Percentiles rank a stretch among this genome's conserved stretches.
These are phyloP conservation scores for Umbellularia californica DNA, from an alignment of 164 flowering plant genomes.

Conservation along the genomic window DNA sequence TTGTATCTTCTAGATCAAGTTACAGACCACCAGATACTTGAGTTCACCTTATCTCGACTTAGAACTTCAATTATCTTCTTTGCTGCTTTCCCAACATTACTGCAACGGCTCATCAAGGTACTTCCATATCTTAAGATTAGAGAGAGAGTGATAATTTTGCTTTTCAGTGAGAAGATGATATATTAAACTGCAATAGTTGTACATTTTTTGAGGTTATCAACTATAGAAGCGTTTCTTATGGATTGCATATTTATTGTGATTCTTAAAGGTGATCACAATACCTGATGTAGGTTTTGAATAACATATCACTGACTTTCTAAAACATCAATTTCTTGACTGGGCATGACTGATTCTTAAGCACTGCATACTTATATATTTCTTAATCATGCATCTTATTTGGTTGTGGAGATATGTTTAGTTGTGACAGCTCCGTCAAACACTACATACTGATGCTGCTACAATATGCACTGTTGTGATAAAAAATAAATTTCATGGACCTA, in stretches of 20 bases:
- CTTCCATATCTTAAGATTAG: neutral
- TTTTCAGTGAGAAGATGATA: neutral
- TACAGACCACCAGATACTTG: slow-evolving; percentile 60
- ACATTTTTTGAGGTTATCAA: neutral
- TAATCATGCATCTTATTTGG: no score
- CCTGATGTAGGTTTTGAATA: neutral
- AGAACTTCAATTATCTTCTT: slow-evolving; percentile 62
- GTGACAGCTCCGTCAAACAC: no score
- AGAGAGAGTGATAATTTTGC: neutral
- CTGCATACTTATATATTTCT: no score
- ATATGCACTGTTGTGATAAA: no score
- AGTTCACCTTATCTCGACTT: slow-evolving; percentile 48
- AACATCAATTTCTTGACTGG: no score
- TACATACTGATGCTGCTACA: no score
- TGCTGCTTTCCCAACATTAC: slow-evolving; percentile 64
- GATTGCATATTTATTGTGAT: neutral
- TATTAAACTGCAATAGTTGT: neutral
- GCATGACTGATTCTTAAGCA: no score
- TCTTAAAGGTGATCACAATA: neutral
- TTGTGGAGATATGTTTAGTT: no score
- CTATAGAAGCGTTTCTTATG: neutral
- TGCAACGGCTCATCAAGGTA: slow-evolving; percentile 70
- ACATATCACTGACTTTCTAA: neutral
- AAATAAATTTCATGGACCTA: no score
- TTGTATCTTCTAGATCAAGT: slow-evolving; percentile 61